These are phyloP conservation scores for Lineolata rhizophorae DNA, from an alignment of 495 filamentous ascomycete species.

Conservation along the genomic window DNA sequence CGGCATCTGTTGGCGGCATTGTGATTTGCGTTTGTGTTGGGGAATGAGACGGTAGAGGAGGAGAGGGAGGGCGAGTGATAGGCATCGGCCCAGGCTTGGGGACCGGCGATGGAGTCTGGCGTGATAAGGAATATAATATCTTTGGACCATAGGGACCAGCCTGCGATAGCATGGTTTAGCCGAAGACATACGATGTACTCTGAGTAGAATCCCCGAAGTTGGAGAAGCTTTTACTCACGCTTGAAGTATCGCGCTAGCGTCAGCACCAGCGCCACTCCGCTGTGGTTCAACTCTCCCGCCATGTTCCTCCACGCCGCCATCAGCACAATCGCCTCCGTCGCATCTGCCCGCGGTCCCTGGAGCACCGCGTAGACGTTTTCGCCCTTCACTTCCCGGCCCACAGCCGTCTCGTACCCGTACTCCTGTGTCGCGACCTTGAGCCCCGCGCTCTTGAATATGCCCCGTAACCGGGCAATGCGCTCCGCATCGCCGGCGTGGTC, in stretches of 20 bases:
- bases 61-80: slow-evolving; percentile 54
- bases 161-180: too few relatives aligned
- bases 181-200: not conserved
- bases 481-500: too few relatives aligned
- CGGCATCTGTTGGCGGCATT: too few relatives aligned
- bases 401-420: slow-evolving; percentile 51
- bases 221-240: slow-evolving; percentile 27
- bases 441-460: slow-evolving; percentile 53
- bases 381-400: slow-evolving; percentile 47
- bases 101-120: slow-evolving; percentile 69
- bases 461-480: slow-evolving; percentile 37
- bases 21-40: too few relatives aligned
- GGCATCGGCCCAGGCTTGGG: slow-evolving; percentile 93
- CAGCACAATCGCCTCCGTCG: slow-evolving; percentile 92
- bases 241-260: slow-evolving; percentile 89
- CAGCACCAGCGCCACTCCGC: slow-evolving; percentile 65
- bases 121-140: slow-evolving; percentile 89
- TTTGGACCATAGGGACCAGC: slow-evolving; percentile 97
- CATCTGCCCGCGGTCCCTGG: slow-evolving; percentile 87
- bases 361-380: slow-evolving; percentile 90
- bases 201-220: not conserved
- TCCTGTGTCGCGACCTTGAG: slow-evolving; percentile 71
- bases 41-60: too few relatives aligned
- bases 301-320: slow-evolving; percentile 77
- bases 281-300: slow-evolving; percentile 57